Base-by-base conservation (phyloP, 306 rosid genomes). In the Lotus japonicus region DNA sequence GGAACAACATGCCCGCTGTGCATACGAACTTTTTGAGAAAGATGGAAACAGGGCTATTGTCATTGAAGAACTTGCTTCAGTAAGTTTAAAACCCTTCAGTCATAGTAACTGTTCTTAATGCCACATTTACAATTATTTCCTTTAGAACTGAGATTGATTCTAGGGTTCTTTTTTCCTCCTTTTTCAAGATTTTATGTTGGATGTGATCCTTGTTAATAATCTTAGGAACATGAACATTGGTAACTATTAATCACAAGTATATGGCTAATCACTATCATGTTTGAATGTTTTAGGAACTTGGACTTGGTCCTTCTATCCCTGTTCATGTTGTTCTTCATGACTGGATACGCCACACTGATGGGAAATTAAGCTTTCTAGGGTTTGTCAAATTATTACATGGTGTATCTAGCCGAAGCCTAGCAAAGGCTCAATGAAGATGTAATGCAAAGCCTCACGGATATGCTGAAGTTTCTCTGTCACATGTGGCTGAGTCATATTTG, bases 341-440 rank as follows among this genome's bases (percentile, higher is more conserved):
- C 79, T 95, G 97, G 99, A 90, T 95, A 68, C 83, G 95, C 70
- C 99, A 95, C 92, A 90, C 95, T 0, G 99, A 95, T 71, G 97
- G 99, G 82, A 88, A 90, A 75, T 81, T 94, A 66, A 94, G 97
- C 89, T 94, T 94, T 87, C 96, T 88, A 0, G 97, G 99, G 48
- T 95, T 90, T 68, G 95, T 90, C 62, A 94, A 94, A 64, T 74
- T 94, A 83, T 81, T 95, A 68, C 97, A 88, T 3, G 97, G 97
- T 3, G 88, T 87, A 63, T 90, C 97, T 13, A 85, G 84, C 84
- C 89, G 97, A 80, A 83, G 81, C 23, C 75, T 87, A 26, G 76
- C 90, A 3, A 90, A 95, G 84, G 87, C 85, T 33, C 86, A 88
- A 35, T 87, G 61, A 86, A 76, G 65, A 56, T 55, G 54, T 28